A percentile compares a stretch with the other conserved stretches of the same genome.
Evolutionary conservation across 2,329 filamentous ascomycete genomes (phyloP).

Genomic region (Trichoderma sp.): DNA sequence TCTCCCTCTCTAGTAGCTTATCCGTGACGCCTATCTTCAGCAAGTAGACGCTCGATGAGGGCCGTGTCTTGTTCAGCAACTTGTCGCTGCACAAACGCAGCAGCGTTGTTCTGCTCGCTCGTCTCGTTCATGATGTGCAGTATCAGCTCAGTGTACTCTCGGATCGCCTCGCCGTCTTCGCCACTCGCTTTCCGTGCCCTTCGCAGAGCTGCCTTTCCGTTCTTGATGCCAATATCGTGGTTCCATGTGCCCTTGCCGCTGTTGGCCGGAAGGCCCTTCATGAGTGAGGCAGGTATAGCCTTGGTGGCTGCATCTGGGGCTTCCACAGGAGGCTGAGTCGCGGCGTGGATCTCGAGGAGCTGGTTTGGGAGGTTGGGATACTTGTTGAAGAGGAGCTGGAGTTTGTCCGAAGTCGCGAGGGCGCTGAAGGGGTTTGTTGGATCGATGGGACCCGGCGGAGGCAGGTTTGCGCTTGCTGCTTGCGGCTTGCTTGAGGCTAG

Average conservation of each 20-base stretch:
- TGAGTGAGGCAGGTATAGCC: constrained; percentile 35
- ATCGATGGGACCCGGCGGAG: constrained; percentile 22
- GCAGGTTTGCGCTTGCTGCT: constrained; percentile 1
- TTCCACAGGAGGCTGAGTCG: constrained; percentile 47
- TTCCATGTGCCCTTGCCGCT: constrained; percentile 50
- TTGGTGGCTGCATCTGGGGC: constrained; percentile 26
- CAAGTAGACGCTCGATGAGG: constrained; percentile 50
- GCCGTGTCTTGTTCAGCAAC: constrained; percentile 47
- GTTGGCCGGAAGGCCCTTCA: constrained; percentile 30
- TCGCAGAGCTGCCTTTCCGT: constrained; percentile 54
- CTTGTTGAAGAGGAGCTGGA: constrained; percentile 50
- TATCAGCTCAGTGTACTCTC: constrained; percentile 60
- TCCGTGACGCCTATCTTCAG: constrained; percentile 41
- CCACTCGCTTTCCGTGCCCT: constrained; percentile 48
- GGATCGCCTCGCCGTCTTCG: constrained; percentile 57
- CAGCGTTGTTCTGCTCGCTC: constrained; percentile 31
- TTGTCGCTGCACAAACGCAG: constrained; percentile 44
- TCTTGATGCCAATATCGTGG: constrained; percentile 55
- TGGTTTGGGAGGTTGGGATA: constrained; percentile 51
- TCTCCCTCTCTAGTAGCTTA: not conserved
- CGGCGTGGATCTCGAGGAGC: constrained; percentile 49
- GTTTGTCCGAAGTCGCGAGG: constrained; percentile 50
- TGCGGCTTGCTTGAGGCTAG: constrained; percentile 20
- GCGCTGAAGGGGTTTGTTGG: constrained; percentile 48
- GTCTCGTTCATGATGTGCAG: constrained; percentile 45